Base-by-base conservation (phyloP, 2,329 filamentous ascomycete species). In the Apiospora kogelbergensis region DNA sequence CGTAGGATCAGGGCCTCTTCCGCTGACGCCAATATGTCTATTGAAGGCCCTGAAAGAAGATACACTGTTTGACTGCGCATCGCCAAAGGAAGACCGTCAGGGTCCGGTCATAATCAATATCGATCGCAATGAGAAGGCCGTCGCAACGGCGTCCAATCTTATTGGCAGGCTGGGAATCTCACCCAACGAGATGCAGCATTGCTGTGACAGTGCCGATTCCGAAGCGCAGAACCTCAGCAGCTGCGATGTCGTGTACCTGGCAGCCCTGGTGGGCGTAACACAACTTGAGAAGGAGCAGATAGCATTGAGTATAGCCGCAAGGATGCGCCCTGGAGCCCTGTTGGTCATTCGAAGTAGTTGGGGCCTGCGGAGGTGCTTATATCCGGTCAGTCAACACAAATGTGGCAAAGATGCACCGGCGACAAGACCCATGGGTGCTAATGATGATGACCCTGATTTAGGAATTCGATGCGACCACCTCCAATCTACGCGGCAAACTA, bases 1-100 rank as follows among this genome's bases (percentile, higher is more conserved):
- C 71, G 79, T 87, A 4, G 85, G 85, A 15, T 85, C 82, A 0
- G 85, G 85, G 0, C 84, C 84, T 0, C 73, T 87, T 1, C 85
- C 85, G 0, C 72, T 87, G 20, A 85, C 84, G 0, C 83, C 82
- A 0, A 73, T 86, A 3, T 85, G 83, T 69, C 75, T 86, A 2
- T 70, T 81, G 17, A 72, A 78, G 1, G 73, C 77, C 2, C 78
- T 83, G 15, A 76, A 78, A 1, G 70, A 67, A 0, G 68, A 68
- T 26, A 17, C 53, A 3, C 53, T n/a, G 1, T 37, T 10, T 17
- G 3, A 30, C 7, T 5, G 6, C 10, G 48, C 68, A 1, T 41
- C 53, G 11, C 22, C 26, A 69, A 74, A 72, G 69, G 37, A 42
- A 5, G 2, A 26, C 6, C 13, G 6, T 3, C 10, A 44, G n/a